Base-by-base conservation (phyloP, 768 basidiomycete genomes). In the Gymnopilus junonius region DNA sequence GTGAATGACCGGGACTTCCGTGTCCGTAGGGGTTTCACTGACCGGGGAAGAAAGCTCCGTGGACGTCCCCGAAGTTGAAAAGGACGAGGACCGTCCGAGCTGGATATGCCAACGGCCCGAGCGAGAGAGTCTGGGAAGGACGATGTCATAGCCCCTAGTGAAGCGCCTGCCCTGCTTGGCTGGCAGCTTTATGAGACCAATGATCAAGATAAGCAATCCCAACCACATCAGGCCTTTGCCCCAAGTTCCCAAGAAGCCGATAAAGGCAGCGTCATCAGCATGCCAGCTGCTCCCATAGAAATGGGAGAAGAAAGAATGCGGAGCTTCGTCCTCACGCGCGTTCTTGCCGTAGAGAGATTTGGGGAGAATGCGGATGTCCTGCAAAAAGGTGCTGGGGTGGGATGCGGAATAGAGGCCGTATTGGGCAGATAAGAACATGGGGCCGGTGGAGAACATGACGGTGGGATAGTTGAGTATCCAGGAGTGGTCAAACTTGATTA, bases 391-490 rank as follows among this genome's bases (percentile, higher is more conserved):
- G 14, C 80, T 79, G 31, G 87, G 84, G 59, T 93, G 86, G 11
- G 89, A 83, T 4, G 91, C 81, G 5, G 86, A 85, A 77, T 93
- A 99, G 55, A 96, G 82, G 42, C 94, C 93, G 75, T 97, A 97
- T 73, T 97, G 94, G 2, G 91, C 89, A 0, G 96, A 98, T 12
- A 99, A 80, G 78, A 98, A 99, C 97, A 99, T 99, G 70, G 97
- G 97, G 1, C 97, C 97, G 0, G 97, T 99, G 57, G 95, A 95
- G 79, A 99, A 99, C 97, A 99, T 99, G 81, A 99, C 97, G 27
- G 97, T 99, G 32, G 97, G 97, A 69, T 99, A 99, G 77, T 99
- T 97, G 73, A 96, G 87, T 58, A 97, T 75, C 89, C 94, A 99
- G 56, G 88, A 86, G 74, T 97, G 94, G 78, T 99, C 94, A 73